Evolutionary conservation across 2,329 filamentous ascomycete genomes (phyloP).

Genomic region (Venturia carpophila): DNA sequence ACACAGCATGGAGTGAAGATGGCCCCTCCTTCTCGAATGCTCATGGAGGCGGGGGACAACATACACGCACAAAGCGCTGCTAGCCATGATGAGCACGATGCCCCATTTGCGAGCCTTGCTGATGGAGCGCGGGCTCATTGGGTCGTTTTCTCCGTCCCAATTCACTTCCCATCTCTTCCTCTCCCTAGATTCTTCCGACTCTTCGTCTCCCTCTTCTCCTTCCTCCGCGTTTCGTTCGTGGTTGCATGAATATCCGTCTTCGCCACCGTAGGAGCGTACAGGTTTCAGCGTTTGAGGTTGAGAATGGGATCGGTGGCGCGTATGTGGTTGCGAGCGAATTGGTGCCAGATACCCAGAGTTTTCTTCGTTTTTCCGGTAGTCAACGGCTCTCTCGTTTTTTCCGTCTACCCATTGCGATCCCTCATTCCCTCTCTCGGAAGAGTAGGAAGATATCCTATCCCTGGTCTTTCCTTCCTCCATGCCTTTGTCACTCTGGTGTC

Average conservation of each 20-base stretch:
- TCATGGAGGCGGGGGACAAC: conserved; percentile 32
- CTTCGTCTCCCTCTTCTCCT: conserved; percentile 12
- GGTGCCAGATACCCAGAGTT: neutral
- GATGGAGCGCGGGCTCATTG: conserved; percentile 65
- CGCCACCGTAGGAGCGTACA: conserved; percentile 28
- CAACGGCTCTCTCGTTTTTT: neutral
- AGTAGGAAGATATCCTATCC: neutral
- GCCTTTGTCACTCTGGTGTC: neutral
- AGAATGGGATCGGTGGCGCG: neutral
- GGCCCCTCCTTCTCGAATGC: conserved; percentile 5
- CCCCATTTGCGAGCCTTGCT: conserved; percentile 63
- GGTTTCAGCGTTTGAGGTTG: neutral
- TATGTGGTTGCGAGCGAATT: neutral
- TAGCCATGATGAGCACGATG: conserved; percentile 65
- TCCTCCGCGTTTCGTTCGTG: conserved; percentile 22
- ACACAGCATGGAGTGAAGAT: conserved; percentile 11
- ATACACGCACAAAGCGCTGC: conserved; percentile 75
- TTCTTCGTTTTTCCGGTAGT: neutral
- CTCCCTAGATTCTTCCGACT: conserved; percentile 22
- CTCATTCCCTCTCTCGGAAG: neutral
- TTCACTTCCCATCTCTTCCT: conserved; percentile 55
- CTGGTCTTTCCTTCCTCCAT: neutral
- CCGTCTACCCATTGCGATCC: neutral
- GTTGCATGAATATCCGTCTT: conserved; percentile 33
- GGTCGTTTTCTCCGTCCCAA: conserved; percentile 70